A percentile compares a stretch with the other conserved stretches of the same genome.
Conservation (phyloP, 371 early-diverging fungal species). For the Lichtheimia ornata region DNA sequence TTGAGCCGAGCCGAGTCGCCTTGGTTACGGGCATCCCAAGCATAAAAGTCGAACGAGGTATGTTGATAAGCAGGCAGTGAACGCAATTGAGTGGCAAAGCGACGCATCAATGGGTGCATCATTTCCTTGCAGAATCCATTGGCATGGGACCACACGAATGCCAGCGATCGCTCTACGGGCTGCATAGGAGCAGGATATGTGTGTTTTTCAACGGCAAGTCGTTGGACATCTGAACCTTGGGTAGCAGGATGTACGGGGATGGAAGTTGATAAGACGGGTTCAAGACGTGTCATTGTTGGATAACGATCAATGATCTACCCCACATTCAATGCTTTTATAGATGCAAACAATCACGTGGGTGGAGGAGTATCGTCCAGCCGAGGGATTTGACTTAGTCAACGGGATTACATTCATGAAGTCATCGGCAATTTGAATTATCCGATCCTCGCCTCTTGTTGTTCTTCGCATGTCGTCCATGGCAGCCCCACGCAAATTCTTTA, state of each 20-base stretch:
- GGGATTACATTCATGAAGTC: too few species aligned
- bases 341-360: too few species aligned
- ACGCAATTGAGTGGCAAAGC: slow-evolving; percentile 18
- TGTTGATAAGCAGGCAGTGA: slow-evolving; percentile 22
- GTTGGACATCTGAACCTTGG: slow-evolving; percentile 25
- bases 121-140: slow-evolving; percentile 48
- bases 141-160: slow-evolving; percentile 39
- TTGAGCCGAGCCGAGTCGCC: slow-evolving; percentile 49
- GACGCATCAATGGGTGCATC: slow-evolving; percentile 37
- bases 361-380: too few species aligned
- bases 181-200: slow-evolving; percentile 24
- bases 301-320: not conserved
- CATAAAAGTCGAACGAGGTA: slow-evolving; percentile 28
- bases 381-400: too few species aligned
- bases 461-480: too few species aligned
- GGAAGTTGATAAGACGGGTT: slow-evolving; percentile 3
- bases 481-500: slow-evolving; percentile 33
- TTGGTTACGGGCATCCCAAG: slow-evolving; percentile 49
- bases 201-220: slow-evolving; percentile 34
- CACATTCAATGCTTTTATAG: not conserved
- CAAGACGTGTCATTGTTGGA: slow-evolving; percentile 11
- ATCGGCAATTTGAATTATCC: too few species aligned
- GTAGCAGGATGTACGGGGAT: slow-evolving; percentile 30
- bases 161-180: slow-evolving; percentile 13
- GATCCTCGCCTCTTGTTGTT: too few species aligned